Conservation (phyloP, 768 basidiomycete species). For the Boletus reticuloceps region DNA sequence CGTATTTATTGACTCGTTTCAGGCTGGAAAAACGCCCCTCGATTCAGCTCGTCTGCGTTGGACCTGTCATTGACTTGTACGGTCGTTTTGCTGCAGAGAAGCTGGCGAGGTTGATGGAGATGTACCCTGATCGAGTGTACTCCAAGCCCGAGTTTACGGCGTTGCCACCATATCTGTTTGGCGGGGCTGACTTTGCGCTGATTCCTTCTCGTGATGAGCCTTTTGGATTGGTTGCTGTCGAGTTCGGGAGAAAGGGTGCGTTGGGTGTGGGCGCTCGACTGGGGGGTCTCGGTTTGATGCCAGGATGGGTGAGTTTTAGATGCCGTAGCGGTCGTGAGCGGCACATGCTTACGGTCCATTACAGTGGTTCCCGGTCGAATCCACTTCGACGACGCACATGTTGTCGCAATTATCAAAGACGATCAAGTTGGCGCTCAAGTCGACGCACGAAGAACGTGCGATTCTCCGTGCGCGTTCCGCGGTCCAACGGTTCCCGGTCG, state of each 20-base stretch:
- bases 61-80: conserved; percentile 93
- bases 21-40: conserved; percentile 83
- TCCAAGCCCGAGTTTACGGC: conserved; percentile 98
- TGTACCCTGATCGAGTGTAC: conserved; percentile 90
- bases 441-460: conserved; percentile 86
- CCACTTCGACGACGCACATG: conserved; percentile 90
- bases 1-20: not conserved
- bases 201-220: conserved; percentile 97
- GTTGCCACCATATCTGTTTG: conserved; percentile 89
- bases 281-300: conserved; percentile 95
- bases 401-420: conserved; percentile 92
- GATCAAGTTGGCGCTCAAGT: conserved; percentile 91
- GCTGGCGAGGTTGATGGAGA: conserved; percentile 87
- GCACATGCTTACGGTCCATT: not conserved
- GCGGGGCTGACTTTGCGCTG: conserved; percentile 92
- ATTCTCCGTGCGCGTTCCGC: conserved; percentile 92
- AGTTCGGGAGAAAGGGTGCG: conserved; percentile 95
- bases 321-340: not conserved
- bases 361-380: conserved; percentile 97
- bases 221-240: conserved; percentile 93
- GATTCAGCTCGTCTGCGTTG: conserved; percentile 86
- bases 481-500: conserved; percentile 94
- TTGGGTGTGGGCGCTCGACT: conserved; percentile 93
- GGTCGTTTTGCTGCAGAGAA: conserved; percentile 96
- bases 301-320: conserved; percentile 78